Percentiles rank a stretch among this genome's conserved stretches.
phyloP scores from a whole-genome alignment of 2,329 filamentous ascomycete species.

The Pyrenochaeta sp. region DNA sequence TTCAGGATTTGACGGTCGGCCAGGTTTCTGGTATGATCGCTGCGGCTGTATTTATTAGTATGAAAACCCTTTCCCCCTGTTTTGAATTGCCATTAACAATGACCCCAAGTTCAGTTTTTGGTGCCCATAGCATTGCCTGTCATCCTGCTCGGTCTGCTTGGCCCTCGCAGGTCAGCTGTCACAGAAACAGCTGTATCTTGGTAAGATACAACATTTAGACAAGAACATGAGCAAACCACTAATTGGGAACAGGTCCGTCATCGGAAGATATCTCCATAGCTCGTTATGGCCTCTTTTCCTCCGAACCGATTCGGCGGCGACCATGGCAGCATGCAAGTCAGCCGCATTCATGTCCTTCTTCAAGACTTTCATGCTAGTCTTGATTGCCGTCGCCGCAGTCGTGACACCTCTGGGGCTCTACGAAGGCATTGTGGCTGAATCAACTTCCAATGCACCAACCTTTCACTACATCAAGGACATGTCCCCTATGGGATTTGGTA shows the following conservation, averaged over 20 bases:
- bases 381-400: conserved; percentile 53
- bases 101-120: conserved; percentile 13
- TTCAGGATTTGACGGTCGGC: conserved; percentile 42
- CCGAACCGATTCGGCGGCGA: conserved; percentile 47
- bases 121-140: conserved; percentile 11
- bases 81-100: neutral
- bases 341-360: conserved; percentile 28
- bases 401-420: conserved; percentile 59
- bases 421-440: conserved; percentile 44
- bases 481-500: conserved; percentile 52
- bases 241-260: conserved; percentile 46
- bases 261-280: conserved; percentile 32
- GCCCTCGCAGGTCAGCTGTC: conserved; percentile 1
- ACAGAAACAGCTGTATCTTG: conserved; percentile 21
- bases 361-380: conserved; percentile 32
- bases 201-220: conserved; percentile 22
- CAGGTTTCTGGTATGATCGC: conserved; percentile 55
- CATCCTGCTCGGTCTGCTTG: conserved; percentile 13
- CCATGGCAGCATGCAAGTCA: conserved; percentile 37
- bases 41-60: conserved; percentile 47
- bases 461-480: conserved; percentile 53
- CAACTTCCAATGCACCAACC: conserved; percentile 12
- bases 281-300: conserved; percentile 58
- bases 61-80: conserved; percentile 1
- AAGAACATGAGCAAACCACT: conserved; percentile 22